phyloP scores from a whole-genome alignment of 345 rosid genomes.

The Eucalyptus pauciflora region DNA sequence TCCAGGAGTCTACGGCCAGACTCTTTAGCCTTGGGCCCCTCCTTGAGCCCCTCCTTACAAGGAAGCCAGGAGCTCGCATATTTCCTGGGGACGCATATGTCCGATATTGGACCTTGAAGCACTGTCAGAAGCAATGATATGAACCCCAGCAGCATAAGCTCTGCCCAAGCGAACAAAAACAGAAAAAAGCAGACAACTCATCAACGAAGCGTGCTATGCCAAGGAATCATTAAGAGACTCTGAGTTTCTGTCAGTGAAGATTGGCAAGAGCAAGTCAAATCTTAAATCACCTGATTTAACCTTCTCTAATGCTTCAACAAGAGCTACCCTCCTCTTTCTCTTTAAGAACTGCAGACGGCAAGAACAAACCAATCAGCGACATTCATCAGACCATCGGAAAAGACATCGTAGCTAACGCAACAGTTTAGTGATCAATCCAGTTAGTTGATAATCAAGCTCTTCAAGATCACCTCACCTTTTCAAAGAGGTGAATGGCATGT shows the following conservation, averaged over 20 bases:
- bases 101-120: slow-evolving; percentile 26
- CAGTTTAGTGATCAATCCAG: not conserved
- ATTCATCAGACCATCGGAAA: not conserved
- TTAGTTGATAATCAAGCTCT: not conserved
- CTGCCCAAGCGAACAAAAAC: slow-evolving; percentile 11
- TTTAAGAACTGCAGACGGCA: slow-evolving; percentile 40
- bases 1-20: slow-evolving; percentile 13
- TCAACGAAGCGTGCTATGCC: not conserved
- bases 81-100: slow-evolving; percentile 47
- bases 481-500: slow-evolving; percentile 11
- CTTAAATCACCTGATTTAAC: slow-evolving; percentile 59
- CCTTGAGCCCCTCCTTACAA: slow-evolving; percentile 4
- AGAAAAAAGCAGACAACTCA: not conserved
- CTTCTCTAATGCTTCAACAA: slow-evolving; percentile 79
- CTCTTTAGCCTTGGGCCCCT: not conserved
- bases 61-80: slow-evolving; percentile 59
- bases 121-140: slow-evolving; percentile 70
- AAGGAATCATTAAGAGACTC: not conserved
- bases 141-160: slow-evolving; percentile 87
- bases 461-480: slow-evolving; percentile 9
- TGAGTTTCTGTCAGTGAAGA: not conserved
- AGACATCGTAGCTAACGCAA: not conserved
- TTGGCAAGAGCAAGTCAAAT: not conserved
- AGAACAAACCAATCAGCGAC: not conserved
- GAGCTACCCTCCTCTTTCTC: slow-evolving; percentile 44